These are phyloP conservation scores for Ustulina deusta DNA, from an alignment of 2,329 filamentous ascomycete genomes.

Conservation along the genomic window DNA sequence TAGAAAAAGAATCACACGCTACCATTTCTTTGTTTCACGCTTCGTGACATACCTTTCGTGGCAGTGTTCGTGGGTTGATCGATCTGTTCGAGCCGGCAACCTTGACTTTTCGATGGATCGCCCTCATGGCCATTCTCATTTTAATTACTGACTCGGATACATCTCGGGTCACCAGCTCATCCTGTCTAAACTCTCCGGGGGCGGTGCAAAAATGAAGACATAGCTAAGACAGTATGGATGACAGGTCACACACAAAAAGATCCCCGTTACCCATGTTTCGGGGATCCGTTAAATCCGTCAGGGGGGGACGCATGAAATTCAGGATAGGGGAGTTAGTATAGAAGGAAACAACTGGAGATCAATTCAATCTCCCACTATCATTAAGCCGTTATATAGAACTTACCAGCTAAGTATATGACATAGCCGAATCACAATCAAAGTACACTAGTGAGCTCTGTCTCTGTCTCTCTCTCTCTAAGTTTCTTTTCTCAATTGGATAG, in stretches of 20 bases:
- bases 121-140: not conserved
- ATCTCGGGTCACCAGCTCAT: not conserved
- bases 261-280: not conserved
- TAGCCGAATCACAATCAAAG: not conserved
- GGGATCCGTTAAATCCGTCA: not conserved
- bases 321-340: not conserved
- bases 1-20: not conserved
- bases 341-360: not conserved
- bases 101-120: not conserved
- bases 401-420: not conserved
- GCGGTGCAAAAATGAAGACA: not conserved
- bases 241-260: not conserved
- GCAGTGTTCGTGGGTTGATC: not conserved
- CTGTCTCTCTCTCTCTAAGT: too few species aligned
- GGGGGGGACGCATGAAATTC: not conserved
- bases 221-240: not conserved
- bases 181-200: too few species aligned
- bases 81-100: not conserved
- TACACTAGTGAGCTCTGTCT: too few species aligned
- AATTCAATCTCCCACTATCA: not conserved
- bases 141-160: not conserved
- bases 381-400: not conserved
- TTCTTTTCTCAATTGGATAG: too few species aligned
- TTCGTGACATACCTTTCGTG: not conserved
- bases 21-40: slow-evolving; percentile 5